Evolutionary conservation across 495 filamentous ascomycete species (phyloP).

Genomic region (Talaromyces thailandensis): DNA sequence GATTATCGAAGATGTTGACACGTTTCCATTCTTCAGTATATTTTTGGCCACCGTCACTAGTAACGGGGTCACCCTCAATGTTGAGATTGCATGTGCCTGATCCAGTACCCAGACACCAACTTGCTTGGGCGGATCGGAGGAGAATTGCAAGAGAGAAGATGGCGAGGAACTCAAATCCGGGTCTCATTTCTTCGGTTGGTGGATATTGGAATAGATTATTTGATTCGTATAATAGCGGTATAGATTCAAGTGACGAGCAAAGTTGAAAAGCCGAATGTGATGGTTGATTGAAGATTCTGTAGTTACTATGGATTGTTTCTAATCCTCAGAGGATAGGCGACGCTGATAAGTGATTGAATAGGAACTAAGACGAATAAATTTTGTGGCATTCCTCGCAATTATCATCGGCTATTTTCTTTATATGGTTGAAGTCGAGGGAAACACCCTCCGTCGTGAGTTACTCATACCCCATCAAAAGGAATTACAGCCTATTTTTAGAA

Average conservation of each 20-base stretch:
- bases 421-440: too few species aligned
- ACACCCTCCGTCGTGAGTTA: not conserved
- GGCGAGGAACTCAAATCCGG: not conserved
- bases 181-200: not conserved
- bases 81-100: not conserved
- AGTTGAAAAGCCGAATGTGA: not conserved
- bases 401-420: too few species aligned
- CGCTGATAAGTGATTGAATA: not conserved
- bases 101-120: not conserved
- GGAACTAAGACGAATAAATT: too few species aligned
- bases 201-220: not conserved
- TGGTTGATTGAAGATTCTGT: not conserved
- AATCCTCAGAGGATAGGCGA: not conserved
- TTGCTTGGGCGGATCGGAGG: not conserved
- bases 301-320: not conserved
- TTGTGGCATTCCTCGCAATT: too few species aligned
- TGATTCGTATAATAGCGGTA: not conserved
- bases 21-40: not conserved
- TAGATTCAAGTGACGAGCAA: not conserved
- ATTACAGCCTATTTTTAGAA: not conserved
- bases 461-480: not conserved
- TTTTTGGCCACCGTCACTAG: not conserved
- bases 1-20: not conserved
- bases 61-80: not conserved
- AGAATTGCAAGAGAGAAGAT: not conserved